Evolutionary conservation across 1,284 basidiomycete genomes (phyloP), one percentile per base, ranked within the genome.

Genomic region (Leccinum insolens): DNA sequence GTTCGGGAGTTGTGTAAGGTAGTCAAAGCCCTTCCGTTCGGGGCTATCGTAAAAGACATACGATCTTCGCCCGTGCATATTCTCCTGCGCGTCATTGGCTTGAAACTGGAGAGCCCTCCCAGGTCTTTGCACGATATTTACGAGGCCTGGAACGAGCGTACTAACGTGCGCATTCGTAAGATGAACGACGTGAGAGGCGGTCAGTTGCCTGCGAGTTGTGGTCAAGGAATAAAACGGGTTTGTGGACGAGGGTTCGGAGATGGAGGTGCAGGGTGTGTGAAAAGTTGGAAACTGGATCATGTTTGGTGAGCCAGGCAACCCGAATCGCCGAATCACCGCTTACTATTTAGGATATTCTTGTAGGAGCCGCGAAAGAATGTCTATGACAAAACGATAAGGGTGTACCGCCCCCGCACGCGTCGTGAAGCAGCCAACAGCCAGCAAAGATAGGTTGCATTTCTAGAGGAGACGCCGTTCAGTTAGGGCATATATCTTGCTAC

Each of bases 81-180:
- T 77, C 20, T 79, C 79, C 31, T 63, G 59, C 22, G 71, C 68
- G 2, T 71, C 59, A n/a, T 71, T 65, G 6, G 79, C 79, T 63
- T 78, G 64, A 52, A 77, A 70, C 72, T 71, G 84, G 78, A 60
- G 83, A 75, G 70, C 67, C 20, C 61, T 71, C 39, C 71, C 86
- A 80, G 41, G 90, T 82, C 84, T 81, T 73, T 89, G 75, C 65
- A 83, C 88, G 76, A 84, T 89, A 77, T 77, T 76, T 72, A 84
- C 86, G 12, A 93, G 85, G 0, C 84, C 81, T 0, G 90, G 87
- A 34, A 93, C 79, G 22, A 95, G 88, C 72, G 90, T 86, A 0
- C 90, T 87, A 6, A 83, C 81, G 83, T 93, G 94, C 44, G 84
- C 92, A 76, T 95, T 95, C 2, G 92, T 94, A 1, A 92, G 91